Percentiles rank a stretch among this genome's conserved stretches.
phyloP scores from a whole-genome alignment of 495 filamentous ascomycete species.

The Entonaema liquescens region DNA sequence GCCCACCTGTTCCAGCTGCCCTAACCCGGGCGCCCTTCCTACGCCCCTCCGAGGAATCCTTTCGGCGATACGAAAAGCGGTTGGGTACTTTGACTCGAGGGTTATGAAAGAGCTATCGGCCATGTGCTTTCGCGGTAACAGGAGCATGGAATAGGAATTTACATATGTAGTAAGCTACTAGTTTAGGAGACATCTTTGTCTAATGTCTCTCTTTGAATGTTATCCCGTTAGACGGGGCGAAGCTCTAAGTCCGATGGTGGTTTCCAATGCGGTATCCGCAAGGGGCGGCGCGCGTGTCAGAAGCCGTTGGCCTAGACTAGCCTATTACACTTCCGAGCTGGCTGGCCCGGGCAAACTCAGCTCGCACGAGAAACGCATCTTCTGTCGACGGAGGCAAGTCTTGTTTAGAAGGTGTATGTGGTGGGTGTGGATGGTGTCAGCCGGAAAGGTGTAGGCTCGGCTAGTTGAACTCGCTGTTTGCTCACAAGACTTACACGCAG shows the following conservation, averaged over 20 bases:
- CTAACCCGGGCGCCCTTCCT: background rate
- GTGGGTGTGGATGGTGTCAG: background rate
- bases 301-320: background rate
- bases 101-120: background rate
- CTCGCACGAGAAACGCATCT: slow-evolving; percentile 17
- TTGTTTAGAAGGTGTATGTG: background rate
- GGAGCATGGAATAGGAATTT: background rate
- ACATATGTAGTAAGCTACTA: slow-evolving; percentile 1
- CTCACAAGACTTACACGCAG: background rate
- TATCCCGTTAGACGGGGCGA: background rate
- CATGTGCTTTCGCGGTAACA: background rate
- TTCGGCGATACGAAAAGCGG: background rate
- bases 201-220: background rate
- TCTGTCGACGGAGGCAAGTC: background rate
- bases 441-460: background rate
- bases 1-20: background rate
- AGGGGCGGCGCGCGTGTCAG: too few species aligned
- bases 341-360: background rate
- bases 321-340: background rate
- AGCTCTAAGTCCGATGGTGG: background rate
- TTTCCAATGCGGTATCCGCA: background rate
- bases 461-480: background rate
- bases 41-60: background rate
- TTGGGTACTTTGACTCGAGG: background rate
- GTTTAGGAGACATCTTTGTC: background rate